Base-by-base conservation (phyloP, 2,329 filamentous ascomycete species). In the Fusarium sp. region DNA sequence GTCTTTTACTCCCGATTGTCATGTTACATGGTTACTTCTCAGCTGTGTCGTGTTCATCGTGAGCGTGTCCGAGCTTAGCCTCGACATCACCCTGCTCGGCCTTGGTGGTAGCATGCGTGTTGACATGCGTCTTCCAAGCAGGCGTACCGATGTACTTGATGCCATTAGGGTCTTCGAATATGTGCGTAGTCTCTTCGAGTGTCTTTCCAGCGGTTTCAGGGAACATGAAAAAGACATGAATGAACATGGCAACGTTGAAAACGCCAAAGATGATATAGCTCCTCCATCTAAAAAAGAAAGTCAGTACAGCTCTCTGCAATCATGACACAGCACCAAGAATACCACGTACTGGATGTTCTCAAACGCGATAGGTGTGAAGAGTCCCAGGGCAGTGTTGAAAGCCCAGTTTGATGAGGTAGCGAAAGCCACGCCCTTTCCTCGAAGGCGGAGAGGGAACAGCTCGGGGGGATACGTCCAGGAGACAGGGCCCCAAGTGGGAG, bases 101-200 rank as follows among this genome's bases (percentile, higher is more conserved):
- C n/a, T 36, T 65, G 13, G 19, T 41, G 1, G 53, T 58, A 4
- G 48, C 31, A 1, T 53, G 39, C 3, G 66, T 68, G 5, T 49
- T 17, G 0, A 59, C 41, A 1, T 9, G 44, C 3, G 66, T 69
- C 58, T 69, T 68, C 66, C 66, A 69, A 8, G 66, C 66, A 0
- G 58, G 58, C 0, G 66, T 69, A 0, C 66, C 66, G 4, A 68
- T 47, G 5, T 53, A 65, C 6, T 53, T 51, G 8, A 69, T 64
- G 4, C 66, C 66, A 3, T 68, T 14, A 0, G 64, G 61, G 3
- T 68, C 66, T 11, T 68, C 66, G 15, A 76, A 76, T 35, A 76
- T 71, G 7, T 68, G 39, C 51, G 89, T 86, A 70, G 89, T 83
- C 66, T 89, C 87, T 70, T 89, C 87, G 2, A 89, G 77, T 2